Percentiles rank a stretch among this genome's conserved stretches.
Evolutionary conservation across 2,329 filamentous ascomycete genomes (phyloP).

Genomic region (Alternaria consortialis): DNA sequence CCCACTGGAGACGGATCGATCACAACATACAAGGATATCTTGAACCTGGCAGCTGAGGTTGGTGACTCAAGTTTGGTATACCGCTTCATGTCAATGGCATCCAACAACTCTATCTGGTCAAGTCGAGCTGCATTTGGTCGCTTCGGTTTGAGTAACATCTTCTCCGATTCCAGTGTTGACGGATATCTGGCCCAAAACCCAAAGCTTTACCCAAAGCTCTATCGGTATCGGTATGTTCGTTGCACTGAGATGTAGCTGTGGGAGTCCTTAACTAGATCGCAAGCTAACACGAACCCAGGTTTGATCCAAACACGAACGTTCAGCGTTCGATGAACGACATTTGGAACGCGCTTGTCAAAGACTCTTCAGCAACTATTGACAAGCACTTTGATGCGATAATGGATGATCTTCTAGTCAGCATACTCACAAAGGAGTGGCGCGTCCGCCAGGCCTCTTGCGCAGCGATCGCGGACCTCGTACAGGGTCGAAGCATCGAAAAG

Average conservation of each 20-base stretch:
- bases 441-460: constrained; percentile 91
- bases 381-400: constrained; percentile 89
- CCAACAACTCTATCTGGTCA: constrained; percentile 96
- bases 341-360: constrained; percentile 95
- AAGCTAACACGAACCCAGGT: constrained; percentile 54
- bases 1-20: constrained; percentile 91
- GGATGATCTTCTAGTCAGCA: constrained; percentile 82
- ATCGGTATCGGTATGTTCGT: constrained; percentile 72
- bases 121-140: constrained; percentile 95
- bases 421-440: constrained; percentile 91
- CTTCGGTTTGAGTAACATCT: constrained; percentile 89
- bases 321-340: constrained; percentile 97
- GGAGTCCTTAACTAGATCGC: neutral
- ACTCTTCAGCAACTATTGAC: constrained; percentile 78
- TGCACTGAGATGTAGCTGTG: neutral
- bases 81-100: constrained; percentile 96
- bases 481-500: constrained; percentile 71
- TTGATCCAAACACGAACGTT: constrained; percentile 93
- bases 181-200: constrained; percentile 80
- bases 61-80: constrained; percentile 97
- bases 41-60: constrained; percentile 93
- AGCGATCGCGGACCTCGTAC: constrained; percentile 86
- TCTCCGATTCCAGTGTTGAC: constrained; percentile 80
- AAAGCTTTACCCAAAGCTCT: constrained; percentile 94
- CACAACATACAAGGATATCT: constrained; percentile 97